phyloP scores from a whole-genome alignment of 306 rosid species.

The Dalbergia oliveri region DNA sequence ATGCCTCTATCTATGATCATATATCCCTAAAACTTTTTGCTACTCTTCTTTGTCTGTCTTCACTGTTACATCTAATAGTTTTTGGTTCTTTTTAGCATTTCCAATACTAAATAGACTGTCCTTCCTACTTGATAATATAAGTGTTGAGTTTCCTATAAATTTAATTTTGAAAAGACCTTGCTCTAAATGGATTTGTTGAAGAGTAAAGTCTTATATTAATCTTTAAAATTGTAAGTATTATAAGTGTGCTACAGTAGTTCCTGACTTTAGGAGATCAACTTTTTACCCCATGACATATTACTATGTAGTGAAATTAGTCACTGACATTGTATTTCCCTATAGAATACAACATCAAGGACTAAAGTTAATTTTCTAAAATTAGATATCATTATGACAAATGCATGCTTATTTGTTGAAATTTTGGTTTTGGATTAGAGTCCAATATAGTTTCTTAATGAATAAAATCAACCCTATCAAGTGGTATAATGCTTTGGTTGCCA shows the following conservation, averaged over 20 bases:
- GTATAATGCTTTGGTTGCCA: background rate
- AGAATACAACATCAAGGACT: no score
- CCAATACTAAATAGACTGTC: constrained; percentile 1
- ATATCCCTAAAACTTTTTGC: constrained; percentile 1
- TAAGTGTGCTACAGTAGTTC: no score
- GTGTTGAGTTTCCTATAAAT: background rate
- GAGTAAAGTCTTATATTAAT: no score
- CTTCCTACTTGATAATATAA: constrained; percentile 8
- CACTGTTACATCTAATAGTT: no score
- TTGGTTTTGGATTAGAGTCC: background rate
- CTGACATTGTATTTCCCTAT: no score
- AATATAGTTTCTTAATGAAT: background rate
- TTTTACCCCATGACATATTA: no score
- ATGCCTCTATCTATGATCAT: background rate
- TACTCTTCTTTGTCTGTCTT: background rate
- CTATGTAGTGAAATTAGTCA: no score
- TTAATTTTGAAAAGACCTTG: background rate
- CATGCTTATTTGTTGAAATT: background rate
- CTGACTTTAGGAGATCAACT: no score
- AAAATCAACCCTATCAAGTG: background rate
- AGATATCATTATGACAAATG: no score
- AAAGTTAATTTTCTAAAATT: no score
- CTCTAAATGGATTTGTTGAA: background rate
- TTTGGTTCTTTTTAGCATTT: background rate
- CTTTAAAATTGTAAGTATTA: no score